Conservation (phyloP, 257 asterid species). For the Penstemon davidsonii region DNA sequence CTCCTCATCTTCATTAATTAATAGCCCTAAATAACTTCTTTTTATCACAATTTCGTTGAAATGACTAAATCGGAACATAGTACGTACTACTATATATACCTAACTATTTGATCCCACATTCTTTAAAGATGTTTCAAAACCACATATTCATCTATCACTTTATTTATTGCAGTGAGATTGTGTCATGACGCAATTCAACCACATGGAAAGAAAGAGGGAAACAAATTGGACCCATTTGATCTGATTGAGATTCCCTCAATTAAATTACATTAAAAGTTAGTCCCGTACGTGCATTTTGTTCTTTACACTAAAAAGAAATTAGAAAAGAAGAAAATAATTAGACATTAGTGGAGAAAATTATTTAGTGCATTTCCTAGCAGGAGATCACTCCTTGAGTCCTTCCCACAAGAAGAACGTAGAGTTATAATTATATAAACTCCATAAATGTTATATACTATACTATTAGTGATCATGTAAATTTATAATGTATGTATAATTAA, state of each 20-base stretch:
- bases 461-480: background rate
- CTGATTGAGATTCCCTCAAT: conserved; percentile 1
- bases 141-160: too few relatives aligned
- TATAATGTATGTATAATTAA: too few relatives aligned
- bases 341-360: conserved; percentile 3
- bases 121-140: too few relatives aligned
- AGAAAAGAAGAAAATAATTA: background rate
- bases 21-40: too few relatives aligned
- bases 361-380: conserved; percentile 21
- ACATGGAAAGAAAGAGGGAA: background rate
- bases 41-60: too few relatives aligned
- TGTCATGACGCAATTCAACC: background rate
- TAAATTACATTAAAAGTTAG: background rate
- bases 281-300: background rate
- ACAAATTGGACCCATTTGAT: too few relatives aligned
- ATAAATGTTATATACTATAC: too few relatives aligned
- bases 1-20: too few relatives aligned
- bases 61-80: too few relatives aligned
- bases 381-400: conserved; percentile 16
- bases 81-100: too few relatives aligned
- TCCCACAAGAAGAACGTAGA: background rate
- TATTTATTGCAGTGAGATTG: background rate
- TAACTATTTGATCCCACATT: too few relatives aligned
- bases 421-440: background rate
- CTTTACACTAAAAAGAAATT: background rate